Evolutionary conservation across 139 green algal genomes (phyloP).

Genomic region (Auxenochlorella protothecoides): DNA sequence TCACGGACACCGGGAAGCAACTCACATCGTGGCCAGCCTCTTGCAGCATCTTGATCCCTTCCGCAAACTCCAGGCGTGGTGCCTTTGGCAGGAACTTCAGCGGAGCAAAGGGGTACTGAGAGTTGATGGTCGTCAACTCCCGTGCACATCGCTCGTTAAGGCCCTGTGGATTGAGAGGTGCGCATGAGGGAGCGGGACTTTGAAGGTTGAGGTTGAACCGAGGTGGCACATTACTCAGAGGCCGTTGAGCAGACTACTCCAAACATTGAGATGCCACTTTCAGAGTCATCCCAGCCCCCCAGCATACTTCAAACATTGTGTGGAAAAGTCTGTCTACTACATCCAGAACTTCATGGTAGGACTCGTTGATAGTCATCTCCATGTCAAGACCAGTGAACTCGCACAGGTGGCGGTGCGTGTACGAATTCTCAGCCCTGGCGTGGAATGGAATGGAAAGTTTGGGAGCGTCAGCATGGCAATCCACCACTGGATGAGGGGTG

Average conservation of each 20-base stretch:
- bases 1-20: no score
- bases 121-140: slow-evolving; percentile 65
- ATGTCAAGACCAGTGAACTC: slow-evolving; percentile 99
- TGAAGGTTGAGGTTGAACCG: neutral
- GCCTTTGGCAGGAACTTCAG: slow-evolving; percentile 68
- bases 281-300: neutral
- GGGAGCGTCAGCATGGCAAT: no score
- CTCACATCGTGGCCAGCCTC: slow-evolving; percentile 47
- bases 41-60: slow-evolving; percentile 89
- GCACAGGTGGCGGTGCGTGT: slow-evolving; percentile 96
- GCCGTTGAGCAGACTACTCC: neutral
- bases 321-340: slow-evolving; percentile 88
- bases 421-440: slow-evolving; percentile 79
- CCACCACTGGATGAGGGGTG: no score
- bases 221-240: neutral
- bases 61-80: slow-evolving; percentile 74
- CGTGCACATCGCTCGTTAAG: slow-evolving; percentile 17
- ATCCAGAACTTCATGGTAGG: slow-evolving; percentile 93
- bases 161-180: slow-evolving; percentile 5
- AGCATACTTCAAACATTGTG: slow-evolving; percentile 77
- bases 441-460: no score
- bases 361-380: slow-evolving; percentile 95
- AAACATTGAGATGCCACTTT: neutral
- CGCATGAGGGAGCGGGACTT: no score
- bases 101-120: slow-evolving; percentile 86